Evolutionary conservation across 1,284 basidiomycete genomes (phyloP), one percentile per base, ranked within the genome.

Genomic region (Athelia psychrophila): DNA sequence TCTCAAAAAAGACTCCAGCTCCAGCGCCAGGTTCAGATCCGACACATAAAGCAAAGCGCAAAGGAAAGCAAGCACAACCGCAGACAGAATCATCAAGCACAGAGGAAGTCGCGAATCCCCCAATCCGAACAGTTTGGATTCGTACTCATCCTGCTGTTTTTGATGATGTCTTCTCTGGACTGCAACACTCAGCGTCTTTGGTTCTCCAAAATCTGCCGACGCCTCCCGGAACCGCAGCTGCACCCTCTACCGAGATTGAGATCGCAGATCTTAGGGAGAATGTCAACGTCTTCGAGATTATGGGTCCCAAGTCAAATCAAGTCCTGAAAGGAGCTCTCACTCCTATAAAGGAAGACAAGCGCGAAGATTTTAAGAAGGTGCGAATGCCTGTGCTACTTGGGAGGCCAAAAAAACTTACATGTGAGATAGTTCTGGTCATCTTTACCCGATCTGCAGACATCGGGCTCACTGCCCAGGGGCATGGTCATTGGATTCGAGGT

Each of bases 241-340:
- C 48, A 49, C 42, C 15, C 16, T 64, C 67, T 8, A 65, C 71
- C 12, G 70, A 74, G 27, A 68, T 93, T 3, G 81, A 88, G 56
- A 75, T 94, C 12, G 73, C 77, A 3, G 88, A 94, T 65, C 64
- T 93, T 46, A 73, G 85, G 45, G 81, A 81, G 3, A 77, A 85
- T 47, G 63, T 94, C 30, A 91, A 91, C 54, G 77, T 85, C 2
- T 94, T 95, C 59, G 93, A 97, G 63, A 80, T 96, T 18, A 87
- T 89, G 74, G 94, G 94, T 2, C 89, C 90, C 1, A 87, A 86
- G 62, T 78, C 91, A 0, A 92, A 81, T 52, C 87, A 90, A 60
- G 80, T 95, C 8, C 68, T 96, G 48, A 82, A 79, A 58, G 88
- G 91, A 18, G 85, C 86, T 1, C 62, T 95, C 46, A 80, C 74